Conservation (phyloP, 345 rosid genomes). For the Anastatica hierochuntica region DNA sequence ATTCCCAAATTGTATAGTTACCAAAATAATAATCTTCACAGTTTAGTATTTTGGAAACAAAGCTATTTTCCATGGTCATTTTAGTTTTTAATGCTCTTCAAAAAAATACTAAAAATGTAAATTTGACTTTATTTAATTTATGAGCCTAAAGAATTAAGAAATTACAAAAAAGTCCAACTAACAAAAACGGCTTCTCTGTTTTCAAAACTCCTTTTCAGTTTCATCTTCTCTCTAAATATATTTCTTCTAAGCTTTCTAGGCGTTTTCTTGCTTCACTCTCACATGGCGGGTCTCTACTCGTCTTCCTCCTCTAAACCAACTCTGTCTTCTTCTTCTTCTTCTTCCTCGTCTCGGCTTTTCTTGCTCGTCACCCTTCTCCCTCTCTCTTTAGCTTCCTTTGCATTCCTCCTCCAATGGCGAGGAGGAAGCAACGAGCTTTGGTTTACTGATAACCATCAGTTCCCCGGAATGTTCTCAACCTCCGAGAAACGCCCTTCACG, state of each 20-base stretch:
- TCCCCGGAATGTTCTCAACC: slow-evolving; percentile 40
- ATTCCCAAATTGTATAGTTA: neutral
- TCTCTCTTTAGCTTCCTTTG: slow-evolving; percentile 45
- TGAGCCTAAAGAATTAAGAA: neutral
- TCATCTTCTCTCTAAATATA: slow-evolving; percentile 1
- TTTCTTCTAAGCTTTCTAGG: neutral
- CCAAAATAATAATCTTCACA: neutral
- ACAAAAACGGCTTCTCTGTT: slow-evolving; percentile 17
- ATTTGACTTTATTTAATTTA: neutral
- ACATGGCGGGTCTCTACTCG: slow-evolving; percentile 46
- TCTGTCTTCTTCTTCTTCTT: slow-evolving; percentile 20
- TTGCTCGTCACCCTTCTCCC: slow-evolving; percentile 47
- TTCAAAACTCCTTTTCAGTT: slow-evolving; percentile 15
- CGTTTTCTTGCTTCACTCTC: slow-evolving; percentile 1
- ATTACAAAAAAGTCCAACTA: slow-evolving; percentile 4
- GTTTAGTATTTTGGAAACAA: neutral
- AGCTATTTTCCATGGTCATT: neutral
- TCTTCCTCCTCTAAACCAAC: slow-evolving; percentile 20
- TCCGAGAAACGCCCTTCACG: slow-evolving; percentile 3
- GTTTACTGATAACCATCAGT: slow-evolving; percentile 28
- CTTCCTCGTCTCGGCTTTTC: slow-evolving; percentile 28
- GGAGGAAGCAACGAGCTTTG: slow-evolving; percentile 42
- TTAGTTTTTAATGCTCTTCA: neutral
- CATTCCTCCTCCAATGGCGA: slow-evolving; percentile 63
- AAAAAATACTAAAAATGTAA: no score